Percentiles rank a stretch among this genome's conserved stretches.
These are phyloP conservation scores for Sicyos baderoa DNA, from an alignment of 306 rosid genomes.

Conservation along the genomic window DNA sequence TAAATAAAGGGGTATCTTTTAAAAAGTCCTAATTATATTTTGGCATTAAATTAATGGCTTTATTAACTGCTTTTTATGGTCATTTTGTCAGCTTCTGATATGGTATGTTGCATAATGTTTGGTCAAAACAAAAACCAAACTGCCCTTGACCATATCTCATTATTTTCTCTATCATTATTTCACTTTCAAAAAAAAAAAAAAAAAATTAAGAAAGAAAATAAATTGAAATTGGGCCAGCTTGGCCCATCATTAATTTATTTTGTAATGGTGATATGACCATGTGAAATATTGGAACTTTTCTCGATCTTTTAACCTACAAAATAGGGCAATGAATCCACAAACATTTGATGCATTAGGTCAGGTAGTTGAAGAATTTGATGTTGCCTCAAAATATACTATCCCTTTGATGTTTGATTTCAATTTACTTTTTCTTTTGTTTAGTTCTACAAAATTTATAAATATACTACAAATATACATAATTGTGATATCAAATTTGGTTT, in stretches of 20 bases:
- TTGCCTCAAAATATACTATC: neutral
- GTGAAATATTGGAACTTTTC: neutral
- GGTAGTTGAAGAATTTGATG: conserved; percentile 1
- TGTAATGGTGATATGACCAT: conserved; percentile 1
- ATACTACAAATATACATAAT: neutral
- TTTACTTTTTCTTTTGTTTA: neutral
- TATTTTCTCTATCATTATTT: neutral
- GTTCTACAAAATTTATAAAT: neutral
- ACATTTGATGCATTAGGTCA: neutral
- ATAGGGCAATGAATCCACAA: conserved; percentile 6
- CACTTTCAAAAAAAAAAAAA: no score
- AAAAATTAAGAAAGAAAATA: neutral
- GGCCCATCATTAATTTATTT: conserved; percentile 13
- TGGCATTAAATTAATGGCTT: neutral
- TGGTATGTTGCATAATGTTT: neutral
- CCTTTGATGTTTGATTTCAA: neutral
- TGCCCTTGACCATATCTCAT: neutral
- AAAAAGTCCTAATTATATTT: neutral
- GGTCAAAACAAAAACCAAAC: conserved; percentile 9
- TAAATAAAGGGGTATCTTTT: conserved; percentile 1
- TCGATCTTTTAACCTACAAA: neutral
- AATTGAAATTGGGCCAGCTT: conserved; percentile 10
- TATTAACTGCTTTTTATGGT: conserved; percentile 2
- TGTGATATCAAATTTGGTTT: neutral
- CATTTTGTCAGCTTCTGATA: conserved; percentile 12